Percentiles rank a stretch among this genome's conserved stretches.
These are phyloP conservation scores for Kandelia obovata DNA, from an alignment of 345 rosid species.

Conservation along the genomic window DNA sequence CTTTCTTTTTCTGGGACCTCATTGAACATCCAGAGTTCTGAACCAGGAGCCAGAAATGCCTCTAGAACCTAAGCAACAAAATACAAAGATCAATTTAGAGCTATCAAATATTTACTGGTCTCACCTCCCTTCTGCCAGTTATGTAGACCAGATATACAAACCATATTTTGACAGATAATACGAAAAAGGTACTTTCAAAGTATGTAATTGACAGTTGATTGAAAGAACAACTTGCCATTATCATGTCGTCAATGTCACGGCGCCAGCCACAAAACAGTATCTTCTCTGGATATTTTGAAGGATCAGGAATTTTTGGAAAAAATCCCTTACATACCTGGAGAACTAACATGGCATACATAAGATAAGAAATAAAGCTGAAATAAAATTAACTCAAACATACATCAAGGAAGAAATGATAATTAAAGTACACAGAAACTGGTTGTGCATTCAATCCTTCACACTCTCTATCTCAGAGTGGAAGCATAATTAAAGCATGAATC, in stretches of 20 bases:
- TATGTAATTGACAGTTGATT: not conserved
- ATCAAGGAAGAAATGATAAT: not conserved
- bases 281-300: constrained; percentile 88
- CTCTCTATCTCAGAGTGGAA: not conserved
- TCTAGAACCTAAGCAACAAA: constrained; percentile 59
- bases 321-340: constrained; percentile 50
- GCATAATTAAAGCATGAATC: too few species aligned
- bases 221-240: constrained; percentile 44
- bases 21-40: constrained; percentile 93
- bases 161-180: not conserved
- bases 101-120: not conserved
- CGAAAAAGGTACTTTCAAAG: constrained; percentile 4
- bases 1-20: constrained; percentile 83
- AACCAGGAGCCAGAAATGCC: constrained; percentile 84
- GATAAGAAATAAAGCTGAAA: constrained; percentile 14
- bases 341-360: constrained; percentile 11
- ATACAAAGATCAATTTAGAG: constrained; percentile 10
- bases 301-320: constrained; percentile 61
- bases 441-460: not conserved
- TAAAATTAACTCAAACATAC: not conserved
- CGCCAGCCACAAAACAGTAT: constrained; percentile 95
- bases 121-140: constrained; percentile 1
- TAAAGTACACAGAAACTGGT: not conserved
- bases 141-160: not conserved
- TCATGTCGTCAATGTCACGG: constrained; percentile 96